Base-by-base conservation (phyloP, 2,329 filamentous ascomycete species). In the Penicillium sp. region DNA sequence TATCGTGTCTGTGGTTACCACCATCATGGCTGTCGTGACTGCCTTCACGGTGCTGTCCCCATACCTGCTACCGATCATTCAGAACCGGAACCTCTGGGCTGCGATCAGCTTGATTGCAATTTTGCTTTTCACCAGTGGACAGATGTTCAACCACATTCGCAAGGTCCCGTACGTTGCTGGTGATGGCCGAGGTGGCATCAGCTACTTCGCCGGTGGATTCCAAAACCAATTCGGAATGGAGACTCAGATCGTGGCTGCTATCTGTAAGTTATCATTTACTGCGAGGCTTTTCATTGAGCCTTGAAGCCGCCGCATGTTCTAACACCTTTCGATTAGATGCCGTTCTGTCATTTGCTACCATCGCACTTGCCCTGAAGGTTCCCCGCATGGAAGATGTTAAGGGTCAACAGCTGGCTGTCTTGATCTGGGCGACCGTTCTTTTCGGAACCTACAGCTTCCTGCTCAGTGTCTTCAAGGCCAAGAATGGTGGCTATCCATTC, bases 61-160 rank as follows among this genome's bases (percentile, higher is more conserved):
- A 5, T 95, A 92, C 66, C 68, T 97, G 11, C 70, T 93, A 10
- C 93, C 93, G 3, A 68, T 97, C 55, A 73, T 97, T 34, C 90
- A 92, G 73, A 97, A 88, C 79, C 88, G 93, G 64, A 97, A 96
- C 67, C 77, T 97, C 16, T 99, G 94, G 94, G 92, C 93, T 22
- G 90, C 89, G 21, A 75, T 95, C 67, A 96, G 89, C 74, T 79
- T 99, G 63, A 92, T 97, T 67, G 81, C 87, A 13, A 92, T 99
- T 59, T 83, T 99, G 40, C 81, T 97, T 54, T 99, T 97, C 77
- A 97, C 89, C 44, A 94, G 89, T 65, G 95, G 94, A 38, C 92
- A 97, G 76, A 99, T 99, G 95, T 99, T 95, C 83, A 99, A 97
- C 75, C 92, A 97, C 70, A 99, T 99, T 69, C 86, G 95, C 65